phyloP scores from a whole-genome alignment of 2,329 filamentous ascomycete genomes.

The Fusarium coicis region DNA sequence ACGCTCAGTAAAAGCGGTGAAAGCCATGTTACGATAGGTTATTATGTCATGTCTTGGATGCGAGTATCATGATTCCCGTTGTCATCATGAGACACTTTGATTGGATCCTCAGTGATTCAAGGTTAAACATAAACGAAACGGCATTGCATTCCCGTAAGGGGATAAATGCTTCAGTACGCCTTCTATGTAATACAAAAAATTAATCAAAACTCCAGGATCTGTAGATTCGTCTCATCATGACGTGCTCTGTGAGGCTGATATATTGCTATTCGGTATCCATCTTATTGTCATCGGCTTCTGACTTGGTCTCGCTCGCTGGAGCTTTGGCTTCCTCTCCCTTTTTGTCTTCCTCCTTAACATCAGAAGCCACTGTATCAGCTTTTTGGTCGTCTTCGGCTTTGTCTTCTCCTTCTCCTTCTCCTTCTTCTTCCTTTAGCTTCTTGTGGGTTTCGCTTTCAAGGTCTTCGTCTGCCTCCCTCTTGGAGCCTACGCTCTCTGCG shows the following conservation, averaged over 20 bases:
- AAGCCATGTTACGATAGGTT: neutral
- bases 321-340: constrained; percentile 14
- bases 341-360: constrained; percentile 1
- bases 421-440: constrained; percentile 61
- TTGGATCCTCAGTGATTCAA: neutral
- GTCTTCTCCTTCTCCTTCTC: constrained; percentile 53
- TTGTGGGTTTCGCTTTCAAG: constrained; percentile 56
- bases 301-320: constrained; percentile 36
- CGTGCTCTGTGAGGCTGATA: neutral
- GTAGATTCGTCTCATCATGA: constrained; percentile 22
- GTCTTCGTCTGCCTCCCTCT: constrained; percentile 66
- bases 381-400: constrained; percentile 53
- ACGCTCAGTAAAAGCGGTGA: neutral
- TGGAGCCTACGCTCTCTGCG: constrained; percentile 56
- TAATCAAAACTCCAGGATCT: neutral
- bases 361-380: constrained; percentile 18
- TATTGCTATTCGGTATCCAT: constrained; percentile 43
- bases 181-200: constrained; percentile 4
- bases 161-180: neutral
- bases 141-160: neutral
- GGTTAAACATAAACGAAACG: constrained; percentile 9
- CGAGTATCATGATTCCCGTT: neutral
- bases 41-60: constrained; percentile 4
- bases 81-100: constrained; percentile 17
- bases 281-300: constrained; percentile 33